A percentile compares a stretch with the other conserved stretches of the same genome.
Evolutionary conservation across 805 yeast species (phyloP).

Genomic region (Peterozyma toletana): DNA sequence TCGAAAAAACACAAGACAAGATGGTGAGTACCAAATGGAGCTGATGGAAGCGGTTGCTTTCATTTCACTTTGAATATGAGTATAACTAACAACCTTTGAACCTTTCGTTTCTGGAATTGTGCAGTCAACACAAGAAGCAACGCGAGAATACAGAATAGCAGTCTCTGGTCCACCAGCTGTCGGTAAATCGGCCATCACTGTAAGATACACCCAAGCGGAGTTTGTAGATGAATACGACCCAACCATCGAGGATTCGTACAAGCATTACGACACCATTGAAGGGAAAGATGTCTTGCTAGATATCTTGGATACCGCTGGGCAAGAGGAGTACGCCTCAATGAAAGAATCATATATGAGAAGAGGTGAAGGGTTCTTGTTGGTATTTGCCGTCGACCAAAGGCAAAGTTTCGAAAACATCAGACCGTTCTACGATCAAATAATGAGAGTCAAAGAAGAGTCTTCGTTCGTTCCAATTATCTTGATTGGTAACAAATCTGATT

Average conservation of each 20-base stretch:
- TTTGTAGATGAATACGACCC: conserved; percentile 98
- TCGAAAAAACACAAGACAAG: too few relatives aligned
- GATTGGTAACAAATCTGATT: conserved; percentile 73
- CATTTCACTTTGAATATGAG: too few relatives aligned
- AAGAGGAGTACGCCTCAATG: conserved; percentile 93
- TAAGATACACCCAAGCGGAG: conserved; percentile 89
- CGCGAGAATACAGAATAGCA: conserved; percentile 79
- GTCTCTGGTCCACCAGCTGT: conserved; percentile 99
- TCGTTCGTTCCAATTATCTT: conserved; percentile 70
- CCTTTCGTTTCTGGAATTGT: too few relatives aligned
- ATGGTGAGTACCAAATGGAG: too few relatives aligned
- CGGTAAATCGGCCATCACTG: conserved; percentile 94
- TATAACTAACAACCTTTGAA: too few relatives aligned
- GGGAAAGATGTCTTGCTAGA: conserved; percentile 72
- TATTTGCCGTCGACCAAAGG: conserved; percentile 81
- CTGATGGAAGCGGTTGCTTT: too few relatives aligned
- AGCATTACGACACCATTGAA: conserved; percentile 84
- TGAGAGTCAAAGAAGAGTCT: conserved; percentile 43
- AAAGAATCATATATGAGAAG: conserved; percentile 93
- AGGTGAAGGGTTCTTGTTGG: conserved; percentile 89
- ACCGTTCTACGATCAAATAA: conserved; percentile 47
- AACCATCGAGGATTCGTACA: conserved; percentile 87
- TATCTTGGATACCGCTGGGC: conserved; percentile 96
- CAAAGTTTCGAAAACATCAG: conserved; percentile 80
- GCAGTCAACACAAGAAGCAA: conserved; percentile 1